Base-by-base conservation (phyloP, 257 asterid genomes). In the Leonotis leonurus region DNA sequence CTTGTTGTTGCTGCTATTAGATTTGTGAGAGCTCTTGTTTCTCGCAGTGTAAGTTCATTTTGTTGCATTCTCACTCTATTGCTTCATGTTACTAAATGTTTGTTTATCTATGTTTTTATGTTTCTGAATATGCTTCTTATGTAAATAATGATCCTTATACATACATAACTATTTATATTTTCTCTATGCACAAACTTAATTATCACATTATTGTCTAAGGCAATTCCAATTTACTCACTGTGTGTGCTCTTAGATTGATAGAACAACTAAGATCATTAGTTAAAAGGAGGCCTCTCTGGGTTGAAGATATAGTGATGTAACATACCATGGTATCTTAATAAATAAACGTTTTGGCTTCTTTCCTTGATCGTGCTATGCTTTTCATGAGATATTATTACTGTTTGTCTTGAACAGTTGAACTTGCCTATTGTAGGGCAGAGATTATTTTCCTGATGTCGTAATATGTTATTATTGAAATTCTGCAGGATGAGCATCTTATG, bases 401-500 rank as follows among this genome's bases (percentile, higher is more conserved):
- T 32, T 45, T 25, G 49, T 41, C 16, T 29, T n/a, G n/a, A n/a
- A n/a, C n/a, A n/a, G n/a, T n/a, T 6, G 11, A 32, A 29, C 39
- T 41, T 64, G 59, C 54, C 21, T n/a, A 46, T 56, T 17, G 17
- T 18, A 68, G 22, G 24, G 21, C 30, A 2, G 1, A 27, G 3
- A 1, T 18, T 48, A 12, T 8, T 35, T 70, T 24, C 35, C 24
- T 32, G 65, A 6, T 43, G 46, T 35, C 46, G 9, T 67, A 53
- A 49, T 26, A 25, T 49, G 13, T 70, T 46, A 17, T 51, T 40
- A 16, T 50, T 54, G 40, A n/a, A 27, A 7, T 63, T 70, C 68
- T 79, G 84, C 92, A 93, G 99, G 99, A 93, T 82, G 97, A 89
- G 80, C 89, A 87, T 69, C 77, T 89, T 70, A 80, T 87, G 87